These are phyloP conservation scores for Pythium utonaiense DNA, from an alignment of 352 stramenopile species.

Conservation along the genomic window DNA sequence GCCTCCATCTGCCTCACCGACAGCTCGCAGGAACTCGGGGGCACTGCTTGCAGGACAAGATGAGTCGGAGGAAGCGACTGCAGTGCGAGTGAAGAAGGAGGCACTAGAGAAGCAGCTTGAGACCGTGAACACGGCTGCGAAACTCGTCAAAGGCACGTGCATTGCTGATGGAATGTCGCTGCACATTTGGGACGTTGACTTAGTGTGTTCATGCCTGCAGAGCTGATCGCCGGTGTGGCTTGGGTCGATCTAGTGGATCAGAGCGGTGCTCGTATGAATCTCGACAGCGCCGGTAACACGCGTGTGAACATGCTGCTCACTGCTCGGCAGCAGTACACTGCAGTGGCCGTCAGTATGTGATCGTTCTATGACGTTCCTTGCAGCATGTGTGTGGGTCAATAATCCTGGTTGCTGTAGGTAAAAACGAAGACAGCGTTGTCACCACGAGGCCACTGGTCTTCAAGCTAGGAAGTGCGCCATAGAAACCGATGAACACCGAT, in stretches of 20 bases:
- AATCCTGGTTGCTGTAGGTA: slow-evolving; percentile 13
- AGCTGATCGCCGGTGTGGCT: slow-evolving; percentile 34
- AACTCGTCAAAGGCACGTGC: slow-evolving; percentile 57
- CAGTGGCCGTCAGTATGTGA: slow-evolving; percentile 50
- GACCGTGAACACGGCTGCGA: slow-evolving; percentile 40
- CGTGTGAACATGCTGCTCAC: slow-evolving; percentile 43
- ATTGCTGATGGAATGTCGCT: too few species aligned
- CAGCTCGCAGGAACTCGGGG: neutral
- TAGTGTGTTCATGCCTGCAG: slow-evolving; percentile 21
- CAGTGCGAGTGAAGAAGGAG: slow-evolving; percentile 33
- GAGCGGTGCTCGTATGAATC: slow-evolving; percentile 35
- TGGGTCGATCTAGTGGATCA: slow-evolving; percentile 55
- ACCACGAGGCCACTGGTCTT: slow-evolving; percentile 34
- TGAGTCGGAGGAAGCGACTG: slow-evolving; percentile 22
- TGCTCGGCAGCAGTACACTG: slow-evolving; percentile 42
- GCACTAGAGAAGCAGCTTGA: slow-evolving; percentile 47
- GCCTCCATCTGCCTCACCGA: neutral
- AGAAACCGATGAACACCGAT: neutral
- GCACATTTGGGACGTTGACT: too few species aligned
- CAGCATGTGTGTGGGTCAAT: too few species aligned
- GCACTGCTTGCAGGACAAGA: neutral
- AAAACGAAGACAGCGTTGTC: slow-evolving; percentile 31
- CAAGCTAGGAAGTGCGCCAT: slow-evolving; percentile 24
- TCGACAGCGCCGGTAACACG: slow-evolving; percentile 38
- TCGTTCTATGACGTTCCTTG: neutral